phyloP scores from a whole-genome alignment of 2,329 filamentous ascomycete genomes.

The Teratosphaeriaceae sp. region DNA sequence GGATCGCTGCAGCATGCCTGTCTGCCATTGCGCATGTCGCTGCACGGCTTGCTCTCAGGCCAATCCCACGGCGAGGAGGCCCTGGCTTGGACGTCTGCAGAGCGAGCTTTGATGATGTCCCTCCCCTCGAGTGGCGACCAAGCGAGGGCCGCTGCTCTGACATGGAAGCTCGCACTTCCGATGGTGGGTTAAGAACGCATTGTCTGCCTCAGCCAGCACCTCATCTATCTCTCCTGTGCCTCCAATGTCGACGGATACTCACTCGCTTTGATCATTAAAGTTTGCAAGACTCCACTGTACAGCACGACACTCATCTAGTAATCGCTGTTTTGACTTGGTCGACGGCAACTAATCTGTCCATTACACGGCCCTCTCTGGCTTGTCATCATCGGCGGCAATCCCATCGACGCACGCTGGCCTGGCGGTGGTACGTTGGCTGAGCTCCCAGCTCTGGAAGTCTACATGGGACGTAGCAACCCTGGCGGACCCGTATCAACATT shows the following conservation, averaged over 20 bases:
- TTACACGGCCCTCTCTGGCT: background rate
- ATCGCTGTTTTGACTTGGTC: conserved; percentile 33
- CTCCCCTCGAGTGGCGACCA: conserved; percentile 18
- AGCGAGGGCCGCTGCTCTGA: conserved; percentile 15
- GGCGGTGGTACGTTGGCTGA: conserved; percentile 42
- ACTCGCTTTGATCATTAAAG: conserved; percentile 1
- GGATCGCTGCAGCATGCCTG: conserved; percentile 13
- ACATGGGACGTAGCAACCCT: conserved; percentile 45
- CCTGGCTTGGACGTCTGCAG: conserved; percentile 2
- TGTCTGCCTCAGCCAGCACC: background rate
- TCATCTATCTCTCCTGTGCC: background rate
- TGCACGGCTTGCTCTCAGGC: conserved; percentile 14
- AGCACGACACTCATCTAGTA: background rate
- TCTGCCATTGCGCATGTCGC: conserved; percentile 8
- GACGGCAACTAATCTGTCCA: no score
- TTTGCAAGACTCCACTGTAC: background rate
- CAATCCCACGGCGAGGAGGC: conserved; percentile 15
- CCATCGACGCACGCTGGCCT: conserved; percentile 21
- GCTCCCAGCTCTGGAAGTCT: conserved; percentile 46
- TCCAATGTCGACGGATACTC: background rate
- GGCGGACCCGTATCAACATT: conserved; percentile 42
- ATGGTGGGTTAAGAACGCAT: conserved; percentile 45
- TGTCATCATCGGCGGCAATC: background rate
- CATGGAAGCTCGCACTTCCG: conserved; percentile 12
- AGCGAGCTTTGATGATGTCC: conserved; percentile 5